Base-by-base conservation (phyloP, 2,329 filamentous ascomycete species). In the Monosporascus sp. region DNA sequence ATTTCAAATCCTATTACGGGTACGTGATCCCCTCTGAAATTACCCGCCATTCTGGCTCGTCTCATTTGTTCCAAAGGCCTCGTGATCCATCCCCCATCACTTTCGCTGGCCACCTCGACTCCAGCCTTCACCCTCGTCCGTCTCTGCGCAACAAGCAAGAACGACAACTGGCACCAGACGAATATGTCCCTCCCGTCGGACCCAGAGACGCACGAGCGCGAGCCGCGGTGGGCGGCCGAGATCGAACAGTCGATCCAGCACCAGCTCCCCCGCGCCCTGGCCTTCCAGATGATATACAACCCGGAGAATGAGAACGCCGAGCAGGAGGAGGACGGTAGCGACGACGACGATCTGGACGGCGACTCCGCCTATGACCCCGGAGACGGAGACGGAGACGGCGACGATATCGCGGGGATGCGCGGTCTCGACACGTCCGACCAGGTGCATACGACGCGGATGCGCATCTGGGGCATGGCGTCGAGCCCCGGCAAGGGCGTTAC, bases 61-160 rank as follows among this genome's bases (percentile, higher is more conserved):
- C 22, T 17, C 22, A 15, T 51, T 35, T 24, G 41, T 17, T 9
- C 3, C 14, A 17, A 5, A 81, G 78, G 77, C 1, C 67, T 83
- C 8, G 61, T 81, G 14, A 71, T 84, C 3, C 74, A 76, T 49
- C 69, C 72, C 0, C 70, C 70, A 3, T 64, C 70, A 35, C 57
- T 65, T 0, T 56, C 60, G 4, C 64, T 65, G 17, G 62, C 59
- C 8, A 65, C 66, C 0, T 54, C 67, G 0, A 67, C 68, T 0
- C 79, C 80, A 0, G 64, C 72, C 6, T 84, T 81, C 62, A 78
- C 80, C 0, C 70, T 81, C 9, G 72, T 78, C 31, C 77, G 81
- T 18, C 68, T 78, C 37, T 79, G 79, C 1, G 80, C 77, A 8
- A 82, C 79, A 0, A 67, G 73, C 4, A 73, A 70, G 2, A 82